A percentile compares a stretch with the other conserved stretches of the same genome.
These are phyloP conservation scores for Apiotrichum akiyoshidainum DNA, from an alignment of 1,284 basidiomycete genomes.

Conservation along the genomic window DNA sequence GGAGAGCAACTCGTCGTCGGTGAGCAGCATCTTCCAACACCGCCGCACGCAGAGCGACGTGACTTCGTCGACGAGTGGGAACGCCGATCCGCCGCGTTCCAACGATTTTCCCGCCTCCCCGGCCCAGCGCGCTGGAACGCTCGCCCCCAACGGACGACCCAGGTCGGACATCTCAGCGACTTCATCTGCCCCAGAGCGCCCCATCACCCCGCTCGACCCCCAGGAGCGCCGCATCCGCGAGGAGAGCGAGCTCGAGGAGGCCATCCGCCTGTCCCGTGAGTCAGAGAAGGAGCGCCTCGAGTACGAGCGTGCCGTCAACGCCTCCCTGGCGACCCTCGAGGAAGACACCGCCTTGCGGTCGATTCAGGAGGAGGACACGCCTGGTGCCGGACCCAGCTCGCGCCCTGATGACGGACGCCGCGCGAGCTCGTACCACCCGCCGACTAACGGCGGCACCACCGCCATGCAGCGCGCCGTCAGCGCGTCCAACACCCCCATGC, in stretches of 20 bases:
- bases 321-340: conserved; percentile 37
- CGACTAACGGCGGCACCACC: not conserved
- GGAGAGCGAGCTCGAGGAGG: conserved; percentile 45
- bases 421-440: not conserved
- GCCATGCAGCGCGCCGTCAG: not conserved
- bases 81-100: conserved; percentile 6
- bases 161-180: not conserved
- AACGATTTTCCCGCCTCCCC: conserved; percentile 13
- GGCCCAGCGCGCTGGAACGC: conserved; percentile 2
- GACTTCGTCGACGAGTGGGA: not conserved
- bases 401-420: not conserved
- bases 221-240: conserved; percentile 38
- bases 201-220: conserved; percentile 18
- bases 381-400: not conserved
- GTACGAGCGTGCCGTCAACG: conserved; percentile 39
- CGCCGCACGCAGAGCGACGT: not conserved
- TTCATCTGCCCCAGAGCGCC: conserved; percentile 2
- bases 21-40: not conserved
- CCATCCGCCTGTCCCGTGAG: conserved; percentile 32
- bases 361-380: not conserved
- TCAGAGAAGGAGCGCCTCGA: conserved; percentile 40
- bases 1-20: not conserved
- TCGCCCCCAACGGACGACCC: not conserved
- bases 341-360: conserved; percentile 15
- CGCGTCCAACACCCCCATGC: not conserved